Base-by-base conservation (phyloP, 2,329 filamentous ascomycete genomes). In the Zalaria obscura region DNA sequence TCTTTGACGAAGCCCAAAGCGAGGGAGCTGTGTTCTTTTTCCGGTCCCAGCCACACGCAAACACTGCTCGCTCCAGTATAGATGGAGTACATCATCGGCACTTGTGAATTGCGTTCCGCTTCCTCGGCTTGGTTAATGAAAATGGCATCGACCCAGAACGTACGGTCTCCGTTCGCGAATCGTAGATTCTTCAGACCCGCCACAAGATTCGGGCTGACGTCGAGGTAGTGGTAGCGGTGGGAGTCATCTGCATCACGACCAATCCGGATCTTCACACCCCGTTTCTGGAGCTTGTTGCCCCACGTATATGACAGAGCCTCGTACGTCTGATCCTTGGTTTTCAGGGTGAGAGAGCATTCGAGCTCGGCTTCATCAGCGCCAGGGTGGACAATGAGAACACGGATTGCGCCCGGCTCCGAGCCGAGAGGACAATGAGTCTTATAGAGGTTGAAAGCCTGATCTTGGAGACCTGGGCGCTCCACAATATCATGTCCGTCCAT, bases 241-340 rank as follows among this genome's bases (percentile, higher is more conserved):
- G n/a, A n/a, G n/a, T n/a, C n/a, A n/a, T n/a, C n/a, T n/a, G n/a
- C n/a, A n/a, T n/a, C n/a, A n/a, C 34, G 33, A 44, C 34, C 11
- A 32, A 4, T n/a, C 42, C 42, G n/a, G n/a, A n/a, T n/a, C n/a
- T n/a, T n/a, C n/a, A n/a, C n/a, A n/a, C n/a, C n/a, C n/a, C n/a
- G n/a, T n/a, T n/a, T n/a, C n/a, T n/a, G n/a, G n/a, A n/a, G n/a
- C n/a, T n/a, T n/a, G n/a, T n/a, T n/a, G n/a, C n/a, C n/a, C 43
- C 43, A 45, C n/a, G 29, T 33, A 26, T 45, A 45, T 2, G 43
- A 45, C 3, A 45, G 33, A 27, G 43, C 43, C 18, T 45, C 43
- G 11, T 45, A 45, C n/a, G 6, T 6, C 29, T 32, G 6, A 6
- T 32, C 29, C 6, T n/a, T n/a, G 6, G 6, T 32, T n/a, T 32